phyloP scores from a whole-genome alignment of 148 eudicot genomes.

The Vaccinium macrocarpon region DNA sequence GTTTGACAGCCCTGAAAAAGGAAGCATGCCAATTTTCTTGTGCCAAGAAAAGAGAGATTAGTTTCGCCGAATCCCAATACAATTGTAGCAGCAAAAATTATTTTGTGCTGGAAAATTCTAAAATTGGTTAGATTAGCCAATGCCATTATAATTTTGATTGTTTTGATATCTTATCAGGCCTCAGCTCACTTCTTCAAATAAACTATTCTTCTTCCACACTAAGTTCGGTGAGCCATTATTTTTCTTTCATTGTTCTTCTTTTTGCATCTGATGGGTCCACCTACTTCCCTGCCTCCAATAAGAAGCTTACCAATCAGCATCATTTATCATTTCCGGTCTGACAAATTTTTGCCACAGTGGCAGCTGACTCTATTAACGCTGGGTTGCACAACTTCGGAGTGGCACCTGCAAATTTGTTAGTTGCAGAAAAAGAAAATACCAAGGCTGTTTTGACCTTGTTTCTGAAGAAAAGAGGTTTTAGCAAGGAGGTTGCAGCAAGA shows the following conservation, averaged over 20 bases:
- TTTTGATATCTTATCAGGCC: slow-evolving; percentile 27
- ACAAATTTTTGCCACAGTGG: slow-evolving; percentile 10
- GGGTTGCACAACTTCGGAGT: slow-evolving; percentile 41
- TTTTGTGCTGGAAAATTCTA: neutral
- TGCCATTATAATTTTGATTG: neutral
- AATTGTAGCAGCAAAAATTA: neutral
- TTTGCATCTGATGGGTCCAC: neutral
- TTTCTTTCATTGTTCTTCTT: neutral
- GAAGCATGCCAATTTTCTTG: neutral
- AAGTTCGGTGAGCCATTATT: slow-evolving; percentile 32
- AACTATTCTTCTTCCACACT: slow-evolving; percentile 29
- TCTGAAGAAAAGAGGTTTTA: slow-evolving; percentile 70
- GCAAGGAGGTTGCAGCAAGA: slow-evolving; percentile 60
- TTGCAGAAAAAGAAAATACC: slow-evolving; percentile 85
- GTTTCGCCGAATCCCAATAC: neutral
- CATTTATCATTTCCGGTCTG: neutral
- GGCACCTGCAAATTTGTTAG: slow-evolving; percentile 54
- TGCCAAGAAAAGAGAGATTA: neutral
- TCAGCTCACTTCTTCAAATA: slow-evolving; percentile 26
- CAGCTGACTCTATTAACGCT: slow-evolving; percentile 43
- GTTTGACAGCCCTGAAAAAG: neutral
- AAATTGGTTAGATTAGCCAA: neutral
- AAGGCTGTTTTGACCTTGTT: slow-evolving; percentile 78
- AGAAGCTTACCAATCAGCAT: neutral
- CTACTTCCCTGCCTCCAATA: neutral